Evolutionary conservation across 352 stramenopile genomes (phyloP).

Genomic region (Phytophthora meadii): DNA sequence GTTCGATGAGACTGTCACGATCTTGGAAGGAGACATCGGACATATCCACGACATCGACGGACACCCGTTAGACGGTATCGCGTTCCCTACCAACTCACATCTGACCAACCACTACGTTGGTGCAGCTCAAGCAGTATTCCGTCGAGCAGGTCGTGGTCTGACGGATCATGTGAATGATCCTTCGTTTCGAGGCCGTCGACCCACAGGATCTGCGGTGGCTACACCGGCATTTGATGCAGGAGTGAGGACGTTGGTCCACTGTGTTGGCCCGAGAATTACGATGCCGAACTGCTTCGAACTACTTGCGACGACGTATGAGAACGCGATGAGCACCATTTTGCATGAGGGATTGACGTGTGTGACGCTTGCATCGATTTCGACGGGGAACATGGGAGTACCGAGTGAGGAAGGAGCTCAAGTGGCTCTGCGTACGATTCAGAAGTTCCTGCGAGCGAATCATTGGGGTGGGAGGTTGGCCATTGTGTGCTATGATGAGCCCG

Average conservation of each 20-base stretch:
- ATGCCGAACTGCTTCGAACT: constrained; percentile 24
- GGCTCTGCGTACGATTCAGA: too few relatives aligned
- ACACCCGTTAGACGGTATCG: constrained; percentile 47
- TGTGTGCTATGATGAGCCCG: constrained; percentile 48
- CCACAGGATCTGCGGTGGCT: constrained; percentile 29
- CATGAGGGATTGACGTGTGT: constrained; percentile 48
- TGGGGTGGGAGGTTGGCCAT: constrained; percentile 51
- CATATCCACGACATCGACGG: constrained; percentile 7
- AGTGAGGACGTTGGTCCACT: constrained; percentile 56
- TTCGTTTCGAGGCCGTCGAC: constrained; percentile 11
- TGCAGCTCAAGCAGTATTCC: constrained; percentile 46
- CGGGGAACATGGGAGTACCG: constrained; percentile 44
- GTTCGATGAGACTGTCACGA: constrained; percentile 32
- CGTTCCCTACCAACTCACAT: constrained; percentile 48
- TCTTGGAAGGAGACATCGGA: constrained; percentile 41
- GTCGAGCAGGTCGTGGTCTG: constrained; percentile 47
- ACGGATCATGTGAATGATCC: constrained; percentile 34
- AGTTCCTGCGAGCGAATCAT: constrained; percentile 40
- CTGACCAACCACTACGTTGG: constrained; percentile 48
- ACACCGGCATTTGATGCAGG: constrained; percentile 56
- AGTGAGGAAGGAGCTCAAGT: too few relatives aligned
- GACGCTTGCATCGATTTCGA: constrained; percentile 59
- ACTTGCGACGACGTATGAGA: constrained; percentile 27
- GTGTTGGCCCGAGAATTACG: constrained; percentile 42
- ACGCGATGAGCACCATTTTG: constrained; percentile 29